Base-by-base conservation (phyloP, 441 rosid genomes). In the Brassica hybrid region DNA sequence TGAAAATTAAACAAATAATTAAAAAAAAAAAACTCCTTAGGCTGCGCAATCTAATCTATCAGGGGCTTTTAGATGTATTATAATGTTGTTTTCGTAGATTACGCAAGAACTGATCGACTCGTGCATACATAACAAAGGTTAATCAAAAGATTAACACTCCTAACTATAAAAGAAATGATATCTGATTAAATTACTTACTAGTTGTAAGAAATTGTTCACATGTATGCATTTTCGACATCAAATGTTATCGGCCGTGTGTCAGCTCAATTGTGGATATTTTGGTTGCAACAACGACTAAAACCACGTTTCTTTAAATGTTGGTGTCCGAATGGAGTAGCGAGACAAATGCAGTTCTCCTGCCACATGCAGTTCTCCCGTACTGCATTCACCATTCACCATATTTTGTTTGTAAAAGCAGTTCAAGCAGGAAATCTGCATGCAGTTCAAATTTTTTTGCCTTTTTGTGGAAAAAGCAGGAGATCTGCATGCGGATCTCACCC, bases 151-250 rank as follows among this genome's bases (percentile, higher is more conserved):
- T 17, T 61, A 62, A 3, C 16, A 16, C 41, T 21, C 66, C 66
- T 59, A 41, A n/a, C 13, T 38, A 12, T 38, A 4, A 52, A 19
- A 34, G 8, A 7, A 36, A 48, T 21, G 4, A 25, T 52, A 34
- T 23, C 1, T 76, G 32, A 61, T 61, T 69, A 69, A 10, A 21
- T 64, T 57, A 71, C 71, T n/a, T 41, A 43, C 76, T 6, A 65
- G 67, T 71, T 77, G 72, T 65, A 52, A 58, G 30, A 57, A 14
- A 27, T 12, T 60, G 65, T 13, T 21, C 21, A 30, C 21, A 65
- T 77, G 67, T 68, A 76, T 77, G 72, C 56, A 58, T 65, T 43
- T 41, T 3, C 59, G 17, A 23, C 41, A 16, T 77, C 61, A 57
- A 11, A 76, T 38, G 48, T 70, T 64, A 70, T 38, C 50, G 30